Evolutionary conservation across 371 early-diverging fungal genomes (phyloP).

Genomic region (Batkoa obscura): DNA sequence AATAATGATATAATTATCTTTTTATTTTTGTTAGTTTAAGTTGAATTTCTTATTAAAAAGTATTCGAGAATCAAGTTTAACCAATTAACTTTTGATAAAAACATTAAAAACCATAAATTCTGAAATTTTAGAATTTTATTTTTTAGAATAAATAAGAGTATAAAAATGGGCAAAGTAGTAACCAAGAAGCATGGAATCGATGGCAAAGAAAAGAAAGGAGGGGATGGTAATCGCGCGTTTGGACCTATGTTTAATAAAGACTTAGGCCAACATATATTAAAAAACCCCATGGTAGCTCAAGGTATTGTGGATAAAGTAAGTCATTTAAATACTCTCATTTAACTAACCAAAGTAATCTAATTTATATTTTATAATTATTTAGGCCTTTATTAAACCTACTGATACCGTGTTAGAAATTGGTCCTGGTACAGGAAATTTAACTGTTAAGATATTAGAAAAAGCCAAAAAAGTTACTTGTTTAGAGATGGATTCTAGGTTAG

Average conservation of each 20-base stretch:
- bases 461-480: constrained; percentile 91
- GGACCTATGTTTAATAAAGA: constrained; percentile 94
- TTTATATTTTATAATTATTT: constrained; percentile 2
- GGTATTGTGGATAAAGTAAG: constrained; percentile 91
- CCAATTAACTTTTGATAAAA: too few relatives aligned
- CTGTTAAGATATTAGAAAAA: constrained; percentile 85
- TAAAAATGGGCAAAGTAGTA: too few relatives aligned
- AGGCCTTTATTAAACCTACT: constrained; percentile 78
- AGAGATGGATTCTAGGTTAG: constrained; percentile 95
- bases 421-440: constrained; percentile 99
- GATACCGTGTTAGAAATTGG: constrained; percentile 98
- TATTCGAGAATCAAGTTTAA: too few relatives aligned
- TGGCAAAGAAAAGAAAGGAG: too few relatives aligned
- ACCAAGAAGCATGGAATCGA: too few relatives aligned
- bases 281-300: constrained; percentile 95
- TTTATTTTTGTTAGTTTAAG: too few relatives aligned
- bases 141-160: too few relatives aligned
- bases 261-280: constrained; percentile 98
- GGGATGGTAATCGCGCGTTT: constrained; percentile 25
- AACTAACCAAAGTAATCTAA: too few relatives aligned
- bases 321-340: not conserved
- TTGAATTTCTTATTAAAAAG: too few relatives aligned
- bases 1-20: too few relatives aligned
- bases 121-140: too few relatives aligned
- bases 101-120: too few relatives aligned